These are phyloP conservation scores for Arctium lappa DNA, from an alignment of 129 eudicot genomes.

Conservation along the genomic window DNA sequence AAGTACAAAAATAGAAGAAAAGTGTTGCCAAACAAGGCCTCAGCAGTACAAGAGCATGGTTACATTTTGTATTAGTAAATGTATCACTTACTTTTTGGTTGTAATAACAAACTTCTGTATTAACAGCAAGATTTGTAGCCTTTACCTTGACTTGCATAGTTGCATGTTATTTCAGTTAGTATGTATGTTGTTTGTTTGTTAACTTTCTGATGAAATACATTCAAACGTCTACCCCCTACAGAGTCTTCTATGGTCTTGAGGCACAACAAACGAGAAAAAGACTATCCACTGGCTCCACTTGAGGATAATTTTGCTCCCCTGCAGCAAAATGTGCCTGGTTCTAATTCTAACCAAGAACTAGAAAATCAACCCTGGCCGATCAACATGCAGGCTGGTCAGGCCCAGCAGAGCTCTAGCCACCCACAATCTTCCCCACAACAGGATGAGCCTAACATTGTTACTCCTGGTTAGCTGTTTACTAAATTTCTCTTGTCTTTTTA, in stretches of 20 bases:
- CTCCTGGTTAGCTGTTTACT: slow-evolving; percentile 3
- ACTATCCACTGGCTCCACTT: slow-evolving; percentile 15
- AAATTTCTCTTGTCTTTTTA: neutral
- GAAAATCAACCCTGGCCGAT: slow-evolving; percentile 12
- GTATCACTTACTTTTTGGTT: too few relatives aligned
- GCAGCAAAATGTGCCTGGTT: slow-evolving; percentile 14
- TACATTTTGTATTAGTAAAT: neutral
- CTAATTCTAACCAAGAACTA: slow-evolving; percentile 16
- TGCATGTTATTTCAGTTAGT: neutral
- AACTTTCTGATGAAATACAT: neutral
- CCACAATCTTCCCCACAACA: slow-evolving; percentile 18
- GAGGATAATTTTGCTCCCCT: slow-evolving; percentile 7
- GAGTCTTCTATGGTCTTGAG: slow-evolving; percentile 18
- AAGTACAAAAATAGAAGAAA: neutral
- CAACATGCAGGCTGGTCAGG: slow-evolving; percentile 10
- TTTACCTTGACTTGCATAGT: neutral
- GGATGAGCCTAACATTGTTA: slow-evolving; percentile 12
- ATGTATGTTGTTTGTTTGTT: neutral
- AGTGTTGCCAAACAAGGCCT: neutral
- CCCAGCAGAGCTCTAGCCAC: slow-evolving; percentile 26
- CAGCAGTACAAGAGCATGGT: neutral
- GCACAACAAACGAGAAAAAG: slow-evolving; percentile 19
- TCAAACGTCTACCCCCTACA: neutral
- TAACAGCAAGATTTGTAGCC: neutral
- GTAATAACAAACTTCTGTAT: too few relatives aligned